Evolutionary conservation across 805 yeast species (phyloP).

Genomic region (Starmerella kuoi): DNA sequence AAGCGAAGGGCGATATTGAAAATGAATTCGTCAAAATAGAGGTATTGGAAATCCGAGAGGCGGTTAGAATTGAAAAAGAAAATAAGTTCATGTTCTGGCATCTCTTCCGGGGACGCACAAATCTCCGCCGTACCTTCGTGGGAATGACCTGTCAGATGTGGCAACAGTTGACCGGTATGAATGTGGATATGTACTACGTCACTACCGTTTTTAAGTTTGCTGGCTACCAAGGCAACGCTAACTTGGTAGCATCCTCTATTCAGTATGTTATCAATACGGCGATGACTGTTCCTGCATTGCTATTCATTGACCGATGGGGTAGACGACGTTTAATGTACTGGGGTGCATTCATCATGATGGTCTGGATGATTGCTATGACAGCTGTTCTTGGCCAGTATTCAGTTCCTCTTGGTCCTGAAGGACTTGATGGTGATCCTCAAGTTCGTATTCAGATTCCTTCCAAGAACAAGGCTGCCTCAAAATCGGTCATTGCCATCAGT

Average conservation of each 20-base stretch:
- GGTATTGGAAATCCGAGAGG: conserved; percentile 29
- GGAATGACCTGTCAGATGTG: conserved; percentile 61
- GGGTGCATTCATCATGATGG: conserved; percentile 68
- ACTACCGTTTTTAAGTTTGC: conserved; percentile 50
- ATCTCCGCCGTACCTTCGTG: conserved; percentile 40
- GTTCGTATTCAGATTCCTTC: conserved; percentile 49
- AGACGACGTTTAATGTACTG: conserved; percentile 53
- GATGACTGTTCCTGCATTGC: conserved; percentile 71
- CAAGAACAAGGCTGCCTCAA: conserved; percentile 30
- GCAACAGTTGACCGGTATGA: conserved; percentile 85
- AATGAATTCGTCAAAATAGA: conserved; percentile 29
- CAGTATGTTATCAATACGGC: conserved; percentile 57
- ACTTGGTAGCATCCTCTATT: conserved; percentile 49
- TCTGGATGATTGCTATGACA: conserved; percentile 18
- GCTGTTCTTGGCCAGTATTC: conserved; percentile 20
- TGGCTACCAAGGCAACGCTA: conserved; percentile 47
- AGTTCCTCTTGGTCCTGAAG: conserved; percentile 17
- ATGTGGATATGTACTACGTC: conserved; percentile 81
- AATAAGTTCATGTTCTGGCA: conserved; percentile 38
- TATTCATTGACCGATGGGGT: conserved; percentile 67
- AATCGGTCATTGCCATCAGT: conserved; percentile 41
- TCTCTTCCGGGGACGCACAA: conserved; percentile 26
- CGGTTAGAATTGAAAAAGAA: conserved; percentile 29
- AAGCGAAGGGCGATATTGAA: conserved; percentile 26
- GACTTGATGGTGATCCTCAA: conserved; percentile 17